phyloP scores from a whole-genome alignment of 2,329 filamentous ascomycete species.

The Teratosphaeria pseudoeucalypti region DNA sequence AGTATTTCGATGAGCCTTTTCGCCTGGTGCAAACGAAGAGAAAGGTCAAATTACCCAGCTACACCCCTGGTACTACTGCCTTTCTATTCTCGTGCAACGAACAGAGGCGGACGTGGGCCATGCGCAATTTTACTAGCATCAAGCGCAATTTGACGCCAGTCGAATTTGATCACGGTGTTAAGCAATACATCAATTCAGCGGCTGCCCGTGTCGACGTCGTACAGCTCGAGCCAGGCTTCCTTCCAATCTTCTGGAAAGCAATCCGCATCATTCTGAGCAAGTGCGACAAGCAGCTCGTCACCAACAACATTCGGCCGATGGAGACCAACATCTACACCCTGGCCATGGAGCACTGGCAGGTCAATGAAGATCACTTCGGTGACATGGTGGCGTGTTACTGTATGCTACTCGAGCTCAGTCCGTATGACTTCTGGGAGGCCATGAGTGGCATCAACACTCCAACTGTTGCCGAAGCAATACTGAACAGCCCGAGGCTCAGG shows the following conservation, averaged over 20 bases:
- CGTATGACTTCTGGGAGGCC: conserved; percentile 78
- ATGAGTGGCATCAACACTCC: conserved; percentile 71
- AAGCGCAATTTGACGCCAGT: conserved; percentile 53
- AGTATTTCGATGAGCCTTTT: conserved; percentile 74
- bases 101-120: conserved; percentile 56
- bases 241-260: conserved; percentile 71
- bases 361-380: conserved; percentile 46
- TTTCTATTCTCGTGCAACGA: conserved; percentile 72
- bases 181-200: conserved; percentile 57
- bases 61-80: conserved; percentile 68
- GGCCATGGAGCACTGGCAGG: conserved; percentile 53
- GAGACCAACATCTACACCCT: conserved; percentile 57
- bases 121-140: conserved; percentile 56
- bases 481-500: conserved; percentile 58
- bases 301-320: conserved; percentile 66
- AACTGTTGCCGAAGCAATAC: conserved; percentile 73
- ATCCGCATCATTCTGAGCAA: conserved; percentile 63
- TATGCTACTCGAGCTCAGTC: conserved; percentile 61
- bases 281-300: conserved; percentile 63
- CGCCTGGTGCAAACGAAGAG: conserved; percentile 67
- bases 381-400: conserved; percentile 62
- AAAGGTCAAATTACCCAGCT: conserved; percentile 64
- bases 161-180: conserved; percentile 82
- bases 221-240: conserved; percentile 40
- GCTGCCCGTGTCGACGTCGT: conserved; percentile 52